phyloP scores from a whole-genome alignment of 352 stramenopile species.

The Blastocystis hominis region DNA sequence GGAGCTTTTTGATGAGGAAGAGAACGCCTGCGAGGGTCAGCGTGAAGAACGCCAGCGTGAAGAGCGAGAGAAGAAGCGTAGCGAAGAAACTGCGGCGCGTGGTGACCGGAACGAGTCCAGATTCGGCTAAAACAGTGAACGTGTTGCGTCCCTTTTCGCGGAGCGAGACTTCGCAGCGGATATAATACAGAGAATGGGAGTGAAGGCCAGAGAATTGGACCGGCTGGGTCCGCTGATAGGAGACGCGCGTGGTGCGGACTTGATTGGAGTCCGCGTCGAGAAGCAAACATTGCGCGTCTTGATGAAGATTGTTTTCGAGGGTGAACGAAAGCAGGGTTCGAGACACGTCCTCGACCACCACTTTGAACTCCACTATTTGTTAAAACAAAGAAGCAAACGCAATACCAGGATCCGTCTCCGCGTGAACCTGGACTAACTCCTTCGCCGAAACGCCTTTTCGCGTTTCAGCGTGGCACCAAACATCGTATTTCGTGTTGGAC shows the following conservation, averaged over 20 bases:
- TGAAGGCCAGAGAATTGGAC: neutral
- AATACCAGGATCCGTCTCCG: neutral
- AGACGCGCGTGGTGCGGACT: neutral
- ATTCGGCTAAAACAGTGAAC: neutral
- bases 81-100: neutral
- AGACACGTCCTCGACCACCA: neutral
- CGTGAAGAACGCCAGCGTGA: neutral
- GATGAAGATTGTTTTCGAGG: neutral
- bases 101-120: neutral
- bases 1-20: neutral
- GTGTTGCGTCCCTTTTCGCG: neutral
- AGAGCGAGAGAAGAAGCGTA: neutral
- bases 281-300: neutral
- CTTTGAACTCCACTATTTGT: neutral
- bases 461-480: slow-evolving; percentile 37
- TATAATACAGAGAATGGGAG: neutral
- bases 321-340: neutral
- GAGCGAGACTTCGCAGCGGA: neutral
- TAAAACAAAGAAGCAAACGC: neutral
- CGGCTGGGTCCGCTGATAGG: neutral
- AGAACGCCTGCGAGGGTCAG: neutral
- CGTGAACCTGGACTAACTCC: neutral
- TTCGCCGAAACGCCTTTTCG: neutral
- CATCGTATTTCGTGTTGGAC: neutral
- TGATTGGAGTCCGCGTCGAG: neutral